Evolutionary conservation across 306 rosid species (phyloP).

Genomic region (Cicer cuneatum): DNA sequence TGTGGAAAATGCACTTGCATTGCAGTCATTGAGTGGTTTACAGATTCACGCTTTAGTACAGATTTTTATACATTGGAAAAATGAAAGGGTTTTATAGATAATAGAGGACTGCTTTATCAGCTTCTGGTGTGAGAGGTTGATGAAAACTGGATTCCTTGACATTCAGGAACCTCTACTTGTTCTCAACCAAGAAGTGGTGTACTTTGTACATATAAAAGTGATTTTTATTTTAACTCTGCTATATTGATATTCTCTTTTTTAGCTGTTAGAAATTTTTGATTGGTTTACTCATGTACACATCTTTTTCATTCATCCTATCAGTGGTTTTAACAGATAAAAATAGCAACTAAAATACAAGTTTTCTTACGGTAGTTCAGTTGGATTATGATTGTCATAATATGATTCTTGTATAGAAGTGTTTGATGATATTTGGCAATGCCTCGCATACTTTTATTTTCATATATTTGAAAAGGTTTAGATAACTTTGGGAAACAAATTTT

Average conservation of each 20-base stretch:
- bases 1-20: conserved; percentile 32
- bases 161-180: conserved; percentile 36
- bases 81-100: conserved; percentile 14
- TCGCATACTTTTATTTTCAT: background rate
- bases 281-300: conserved; percentile 17
- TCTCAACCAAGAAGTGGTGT: conserved; percentile 11
- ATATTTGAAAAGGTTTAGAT: conserved; percentile 13
- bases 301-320: conserved; percentile 4
- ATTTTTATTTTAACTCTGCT: conserved; percentile 29
- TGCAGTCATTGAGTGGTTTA: conserved; percentile 31
- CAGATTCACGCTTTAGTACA: conserved; percentile 20
- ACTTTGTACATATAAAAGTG: conserved; percentile 16
- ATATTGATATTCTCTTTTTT: conserved; percentile 28
- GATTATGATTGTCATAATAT: conserved; percentile 4
- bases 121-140: conserved; percentile 18
- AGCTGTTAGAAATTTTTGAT: conserved; percentile 23
- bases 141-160: conserved; percentile 36
- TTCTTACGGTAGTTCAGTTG: background rate
- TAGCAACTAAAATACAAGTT: background rate
- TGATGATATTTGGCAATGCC: conserved; percentile 15
- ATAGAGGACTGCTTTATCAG: conserved; percentile 5
- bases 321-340: conserved; percentile 11
- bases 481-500: conserved; percentile 10
- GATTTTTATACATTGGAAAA: conserved; percentile 29
- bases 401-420: background rate